These are phyloP conservation scores for Simplicillium sp. DNA, from an alignment of 2,329 filamentous ascomycete genomes.

Conservation along the genomic window DNA sequence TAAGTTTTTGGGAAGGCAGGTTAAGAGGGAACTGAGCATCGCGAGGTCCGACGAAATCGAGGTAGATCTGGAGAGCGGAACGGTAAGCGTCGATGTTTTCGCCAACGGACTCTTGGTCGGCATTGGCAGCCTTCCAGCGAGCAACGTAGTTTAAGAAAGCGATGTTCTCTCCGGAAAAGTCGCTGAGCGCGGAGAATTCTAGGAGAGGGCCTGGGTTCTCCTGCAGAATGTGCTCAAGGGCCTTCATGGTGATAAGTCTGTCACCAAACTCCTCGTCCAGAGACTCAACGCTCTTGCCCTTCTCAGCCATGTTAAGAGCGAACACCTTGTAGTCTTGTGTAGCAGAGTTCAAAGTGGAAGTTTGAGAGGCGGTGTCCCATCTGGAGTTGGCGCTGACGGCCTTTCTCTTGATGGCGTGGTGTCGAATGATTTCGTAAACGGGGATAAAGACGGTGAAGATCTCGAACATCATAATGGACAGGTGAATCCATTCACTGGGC, in stretches of 20 bases:
- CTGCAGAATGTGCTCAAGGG: slow-evolving; percentile 37
- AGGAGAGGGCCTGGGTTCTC: slow-evolving; percentile 36
- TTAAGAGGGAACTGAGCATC: slow-evolving; percentile 43
- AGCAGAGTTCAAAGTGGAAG: slow-evolving; percentile 10
- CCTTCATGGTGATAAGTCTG: slow-evolving; percentile 39
- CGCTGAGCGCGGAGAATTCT: slow-evolving; percentile 40
- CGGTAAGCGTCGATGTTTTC: slow-evolving; percentile 21
- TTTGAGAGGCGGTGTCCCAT: slow-evolving; percentile 18
- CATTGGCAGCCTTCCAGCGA: slow-evolving; percentile 27
- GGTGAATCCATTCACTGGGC: slow-evolving; percentile 42
- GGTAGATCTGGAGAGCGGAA: slow-evolving; percentile 37
- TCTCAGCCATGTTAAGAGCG: slow-evolving; percentile 14
- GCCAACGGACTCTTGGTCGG: not conserved
- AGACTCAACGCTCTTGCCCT: slow-evolving; percentile 19
- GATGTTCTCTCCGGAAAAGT: slow-evolving; percentile 51
- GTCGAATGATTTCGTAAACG: slow-evolving; percentile 16
- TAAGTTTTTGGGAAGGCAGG: slow-evolving; percentile 32
- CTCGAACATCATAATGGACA: slow-evolving; percentile 45
- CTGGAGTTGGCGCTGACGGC: slow-evolving; percentile 16
- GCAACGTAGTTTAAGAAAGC: slow-evolving; percentile 40
- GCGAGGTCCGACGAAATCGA: slow-evolving; percentile 32
- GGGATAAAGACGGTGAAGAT: slow-evolving; percentile 46
- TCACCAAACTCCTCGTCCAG: slow-evolving; percentile 19
- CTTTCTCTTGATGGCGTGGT: slow-evolving; percentile 12
- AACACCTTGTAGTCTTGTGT: slow-evolving; percentile 10